Evolutionary conservation across 1,139 yeast species (phyloP), one percentile per base, ranked within the genome.

Genomic region (Hyphopichia pseudoburtonii): DNA sequence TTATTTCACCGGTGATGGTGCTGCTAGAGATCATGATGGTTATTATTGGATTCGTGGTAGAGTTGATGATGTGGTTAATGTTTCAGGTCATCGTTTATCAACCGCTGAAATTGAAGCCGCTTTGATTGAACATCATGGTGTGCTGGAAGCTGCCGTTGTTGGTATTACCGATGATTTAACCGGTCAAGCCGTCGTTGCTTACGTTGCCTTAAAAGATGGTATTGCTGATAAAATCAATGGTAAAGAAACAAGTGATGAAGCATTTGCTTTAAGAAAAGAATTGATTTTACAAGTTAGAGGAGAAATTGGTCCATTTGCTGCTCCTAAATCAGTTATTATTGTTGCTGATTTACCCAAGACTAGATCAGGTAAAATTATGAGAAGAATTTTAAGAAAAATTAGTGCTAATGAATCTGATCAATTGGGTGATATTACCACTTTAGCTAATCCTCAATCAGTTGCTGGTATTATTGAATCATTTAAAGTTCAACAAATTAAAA

Each of bases 1-100:
- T 70, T 92, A 92, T 72, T 92, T 92, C 75, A 90, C 97, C 17
- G 98, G 98, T 57, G 98, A 92, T 64, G 97, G 97, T 66, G 97
- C 97, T 37, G 97, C 95, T 41, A 82, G 97, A 66, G 98, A 92
- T 63, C 82, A 84, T 55, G 97, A 92, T 57, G 97, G 97, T 37
- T 92, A 84, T 76, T 88, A 89, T 73, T 92, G 97, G 96, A 90
- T 92, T 57, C 80, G 96, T 65, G 97, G 98, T 53, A 86, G 98
- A 71, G 97, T 92, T 50, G 98, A 92, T 64, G 98, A 92, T 57
- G 97, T 92, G 46, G 97, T 92, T 52, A 92, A 92, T 61, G 97
- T 92, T 36, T 85, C 95, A 40, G 98, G 98, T 50, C 98, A 92
- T 68, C 85, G 98, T 69, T 76, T 92, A 55, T 89, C 97, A 17